Evolutionary conservation across 768 basidiomycete species (phyloP).

Genomic region (Lyophyllum shimeji): DNA sequence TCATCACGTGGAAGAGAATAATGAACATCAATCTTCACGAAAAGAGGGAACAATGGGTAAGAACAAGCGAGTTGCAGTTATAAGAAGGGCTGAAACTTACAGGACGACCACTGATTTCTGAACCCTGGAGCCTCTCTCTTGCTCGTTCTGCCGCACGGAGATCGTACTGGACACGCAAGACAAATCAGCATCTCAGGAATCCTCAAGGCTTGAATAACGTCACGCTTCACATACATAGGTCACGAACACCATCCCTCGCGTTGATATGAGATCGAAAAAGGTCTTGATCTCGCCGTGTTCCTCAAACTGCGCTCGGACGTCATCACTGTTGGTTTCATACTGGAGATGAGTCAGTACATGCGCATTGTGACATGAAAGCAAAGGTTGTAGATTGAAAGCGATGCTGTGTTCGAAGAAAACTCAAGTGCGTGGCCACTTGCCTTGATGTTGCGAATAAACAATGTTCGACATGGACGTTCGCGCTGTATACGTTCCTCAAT

Average conservation of each 20-base stretch:
- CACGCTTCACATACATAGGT: constrained; percentile 78
- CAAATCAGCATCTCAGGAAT: constrained; percentile 15
- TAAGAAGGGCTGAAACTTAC: constrained; percentile 48
- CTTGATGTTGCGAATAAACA: constrained; percentile 98
- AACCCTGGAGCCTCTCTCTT: constrained; percentile 86
- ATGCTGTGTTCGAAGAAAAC: constrained; percentile 13
- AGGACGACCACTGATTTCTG: constrained; percentile 82
- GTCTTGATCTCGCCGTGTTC: constrained; percentile 95
- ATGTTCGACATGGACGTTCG: constrained; percentile 91
- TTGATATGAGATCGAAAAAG: constrained; percentile 93
- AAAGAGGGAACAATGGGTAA: constrained; percentile 22
- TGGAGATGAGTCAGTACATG: constrained; percentile 30
- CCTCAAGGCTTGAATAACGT: neutral
- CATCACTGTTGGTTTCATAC: constrained; percentile 89
- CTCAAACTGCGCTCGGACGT: constrained; percentile 84
- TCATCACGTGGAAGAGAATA: constrained; percentile 94
- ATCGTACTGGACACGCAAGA: constrained; percentile 64
- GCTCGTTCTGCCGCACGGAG: constrained; percentile 91
- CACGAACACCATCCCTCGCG: constrained; percentile 98
- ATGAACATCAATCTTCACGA: constrained; percentile 90
- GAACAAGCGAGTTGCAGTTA: constrained; percentile 3
- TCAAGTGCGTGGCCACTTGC: constrained; percentile 53
- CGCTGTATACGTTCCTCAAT: constrained; percentile 93
- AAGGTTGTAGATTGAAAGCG: constrained; percentile 9
- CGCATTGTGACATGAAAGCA: neutral